Evolutionary conservation across 2,329 filamentous ascomycete species (phyloP).

Genomic region (Calonectria fujianensis): DNA sequence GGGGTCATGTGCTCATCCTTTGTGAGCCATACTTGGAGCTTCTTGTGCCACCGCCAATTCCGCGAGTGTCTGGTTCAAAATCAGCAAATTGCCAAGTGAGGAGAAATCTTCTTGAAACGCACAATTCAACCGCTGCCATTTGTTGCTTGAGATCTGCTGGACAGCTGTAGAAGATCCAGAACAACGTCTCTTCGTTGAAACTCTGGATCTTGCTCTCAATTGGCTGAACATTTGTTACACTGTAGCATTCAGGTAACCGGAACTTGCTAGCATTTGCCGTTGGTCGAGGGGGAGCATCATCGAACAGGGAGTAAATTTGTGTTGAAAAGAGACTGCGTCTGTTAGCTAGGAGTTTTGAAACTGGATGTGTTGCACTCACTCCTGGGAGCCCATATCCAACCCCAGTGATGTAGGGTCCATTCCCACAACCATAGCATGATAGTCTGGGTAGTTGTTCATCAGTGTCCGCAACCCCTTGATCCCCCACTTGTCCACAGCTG

Average conservation of each 20-base stretch:
- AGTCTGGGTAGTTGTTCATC: constrained; percentile 79
- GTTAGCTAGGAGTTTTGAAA: constrained; percentile 44
- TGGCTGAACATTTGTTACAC: constrained; percentile 79
- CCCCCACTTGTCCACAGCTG: constrained; percentile 78
- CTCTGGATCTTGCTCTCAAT: constrained; percentile 79
- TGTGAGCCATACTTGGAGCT: constrained; percentile 79
- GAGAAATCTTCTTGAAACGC: constrained; percentile 53
- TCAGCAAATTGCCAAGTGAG: constrained; percentile 30
- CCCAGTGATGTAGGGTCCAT: constrained; percentile 75
- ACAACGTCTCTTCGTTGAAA: constrained; percentile 81
- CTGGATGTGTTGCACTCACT: constrained; percentile 66
- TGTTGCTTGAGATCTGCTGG: constrained; percentile 78
- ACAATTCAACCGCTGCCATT: constrained; percentile 79
- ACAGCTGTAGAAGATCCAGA: constrained; percentile 82
- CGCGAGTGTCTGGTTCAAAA: constrained; percentile 71
- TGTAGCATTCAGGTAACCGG: constrained; percentile 79
- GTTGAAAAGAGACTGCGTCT: constrained; percentile 71
- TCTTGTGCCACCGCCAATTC: constrained; percentile 83
- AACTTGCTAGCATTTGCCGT: constrained; percentile 71
- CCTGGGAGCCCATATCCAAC: constrained; percentile 73
- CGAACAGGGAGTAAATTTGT: constrained; percentile 77
- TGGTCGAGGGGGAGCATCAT: constrained; percentile 75
- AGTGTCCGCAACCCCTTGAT: constrained; percentile 78
- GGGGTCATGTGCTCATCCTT: constrained; percentile 81
- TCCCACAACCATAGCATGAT: constrained; percentile 76